Conservation (phyloP, 129 eudicot species). For the Flaveria sonorensis region DNA sequence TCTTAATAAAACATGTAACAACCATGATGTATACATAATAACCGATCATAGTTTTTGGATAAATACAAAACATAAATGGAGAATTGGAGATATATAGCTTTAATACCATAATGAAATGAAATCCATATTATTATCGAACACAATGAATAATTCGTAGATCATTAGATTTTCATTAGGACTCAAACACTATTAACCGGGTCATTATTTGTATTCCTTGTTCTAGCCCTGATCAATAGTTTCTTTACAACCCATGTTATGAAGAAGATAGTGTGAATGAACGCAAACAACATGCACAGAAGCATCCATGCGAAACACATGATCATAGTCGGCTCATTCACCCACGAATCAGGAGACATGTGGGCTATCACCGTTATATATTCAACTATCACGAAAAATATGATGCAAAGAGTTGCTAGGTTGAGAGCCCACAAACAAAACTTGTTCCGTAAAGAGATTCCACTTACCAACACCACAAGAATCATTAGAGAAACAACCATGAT, state of each 20-base stretch:
- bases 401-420: conserved; percentile 24
- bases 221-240: not conserved
- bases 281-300: conserved; percentile 18
- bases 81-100: too few species aligned
- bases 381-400: conserved; percentile 15
- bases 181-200: not conserved
- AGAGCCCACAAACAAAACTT: conserved; percentile 38
- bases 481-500: conserved; percentile 31
- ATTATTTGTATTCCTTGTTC: not conserved
- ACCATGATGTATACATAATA: too few species aligned
- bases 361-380: conserved; percentile 21
- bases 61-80: too few species aligned
- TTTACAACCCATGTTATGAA: conserved; percentile 19
- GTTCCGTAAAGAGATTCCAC: conserved; percentile 34
- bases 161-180: not conserved
- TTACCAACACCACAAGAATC: conserved; percentile 32
- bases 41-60: too few species aligned
- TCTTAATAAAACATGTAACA: too few species aligned
- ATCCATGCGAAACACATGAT: conserved; percentile 8
- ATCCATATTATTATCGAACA: not conserved
- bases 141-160: not conserved
- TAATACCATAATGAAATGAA: too few species aligned
- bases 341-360: conserved; percentile 28
- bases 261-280: conserved; percentile 26
- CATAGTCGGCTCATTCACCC: not conserved